Conservation (phyloP, 108 stramenopile species). For the Cyclostephanos tholiformis region DNA sequence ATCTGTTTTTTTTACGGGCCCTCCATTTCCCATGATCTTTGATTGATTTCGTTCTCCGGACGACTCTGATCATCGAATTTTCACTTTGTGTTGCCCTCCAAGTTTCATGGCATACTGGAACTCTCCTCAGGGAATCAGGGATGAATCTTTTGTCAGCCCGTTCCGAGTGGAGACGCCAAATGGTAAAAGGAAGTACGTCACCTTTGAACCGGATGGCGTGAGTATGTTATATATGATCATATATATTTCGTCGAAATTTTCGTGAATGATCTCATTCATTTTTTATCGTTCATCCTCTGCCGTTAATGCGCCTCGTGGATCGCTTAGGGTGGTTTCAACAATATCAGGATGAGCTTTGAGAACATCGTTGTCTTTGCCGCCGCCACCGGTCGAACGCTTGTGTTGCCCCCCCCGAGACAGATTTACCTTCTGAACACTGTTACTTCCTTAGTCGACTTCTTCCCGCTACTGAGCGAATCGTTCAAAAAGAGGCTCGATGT, state of each 20-base stretch:
- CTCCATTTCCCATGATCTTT: not conserved
- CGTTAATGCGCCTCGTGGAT: not conserved
- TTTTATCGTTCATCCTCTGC: not conserved
- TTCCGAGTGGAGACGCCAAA: conserved; percentile 40
- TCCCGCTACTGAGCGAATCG: conserved; percentile 58
- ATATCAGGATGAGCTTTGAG: conserved; percentile 87
- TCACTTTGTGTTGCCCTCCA: not conserved
- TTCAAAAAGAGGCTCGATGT: conserved; percentile 61
- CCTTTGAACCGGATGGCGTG: conserved; percentile 75
- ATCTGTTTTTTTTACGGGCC: not conserved
- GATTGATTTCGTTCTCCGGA: not conserved
- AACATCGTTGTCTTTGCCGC: conserved; percentile 84
- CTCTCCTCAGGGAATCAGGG: conserved; percentile 68
- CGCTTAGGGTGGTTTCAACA: conserved; percentile 65
- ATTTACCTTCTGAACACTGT: conserved; percentile 74
- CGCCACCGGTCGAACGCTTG: conserved; percentile 84
- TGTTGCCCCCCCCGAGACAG: conserved; percentile 82
- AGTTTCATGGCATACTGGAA: conserved; percentile 84
- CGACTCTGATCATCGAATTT: not conserved
- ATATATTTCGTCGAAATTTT: not conserved
- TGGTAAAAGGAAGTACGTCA: conserved; percentile 58
- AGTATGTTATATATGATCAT: not conserved
- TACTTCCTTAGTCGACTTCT: conserved; percentile 83
- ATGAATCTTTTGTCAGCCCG: conserved; percentile 67
- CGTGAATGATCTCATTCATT: not conserved